Base-by-base conservation (phyloP, 108 stramenopile genomes). In the Nannochloropsis granulata region DNA sequence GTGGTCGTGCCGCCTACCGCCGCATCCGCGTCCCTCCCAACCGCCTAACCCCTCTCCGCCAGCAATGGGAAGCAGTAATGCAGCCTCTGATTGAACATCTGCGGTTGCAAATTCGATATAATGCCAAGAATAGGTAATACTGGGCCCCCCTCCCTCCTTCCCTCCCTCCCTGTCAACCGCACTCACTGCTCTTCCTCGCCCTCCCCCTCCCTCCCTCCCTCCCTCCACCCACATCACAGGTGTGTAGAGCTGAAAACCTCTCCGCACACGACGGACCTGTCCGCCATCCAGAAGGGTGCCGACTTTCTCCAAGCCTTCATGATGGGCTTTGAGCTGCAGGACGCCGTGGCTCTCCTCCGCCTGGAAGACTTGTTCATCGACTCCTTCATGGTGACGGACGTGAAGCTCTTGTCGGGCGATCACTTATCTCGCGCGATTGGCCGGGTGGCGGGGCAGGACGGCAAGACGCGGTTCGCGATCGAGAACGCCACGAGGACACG, bases 401-500 rank as follows among this genome's bases (percentile, higher is more conserved):
- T 98, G 25, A 97, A 96, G 21, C 24, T 25, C 9, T 23, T 81
- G 43, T 43, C 34, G 19, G 25, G 81, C 0, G 98, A 97, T 89
- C 98, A 97, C 84, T 87, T 97, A 44, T 93, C 92, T 1, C 96
- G 99, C 83, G 99, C 99, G 21, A 94, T 99, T 84, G 99, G 99
- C 25, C 95, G 99, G 79, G 90, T 98, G 78, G 99, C 97, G 7
- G 99, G 99, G 80, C 96, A 97, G 89, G 97, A 96, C 86, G 99
- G 99, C 44, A 99, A 99, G 87, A 99, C 99, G 12, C 87, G 95
- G 78, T 95, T 94, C 90, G 99, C 99, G n/a, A 98, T 99, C 89
- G 99, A 99, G 90, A 99, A 99, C 93, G 99, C 99, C 12, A 99
- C 97, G 12, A 91, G 97, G 12, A 98, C 97, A 23, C 90, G 99